A percentile compares a stretch with the other conserved stretches of the same genome.
Evolutionary conservation across 148 eudicot species (phyloP).

Genomic region (Chenopodium album): DNA sequence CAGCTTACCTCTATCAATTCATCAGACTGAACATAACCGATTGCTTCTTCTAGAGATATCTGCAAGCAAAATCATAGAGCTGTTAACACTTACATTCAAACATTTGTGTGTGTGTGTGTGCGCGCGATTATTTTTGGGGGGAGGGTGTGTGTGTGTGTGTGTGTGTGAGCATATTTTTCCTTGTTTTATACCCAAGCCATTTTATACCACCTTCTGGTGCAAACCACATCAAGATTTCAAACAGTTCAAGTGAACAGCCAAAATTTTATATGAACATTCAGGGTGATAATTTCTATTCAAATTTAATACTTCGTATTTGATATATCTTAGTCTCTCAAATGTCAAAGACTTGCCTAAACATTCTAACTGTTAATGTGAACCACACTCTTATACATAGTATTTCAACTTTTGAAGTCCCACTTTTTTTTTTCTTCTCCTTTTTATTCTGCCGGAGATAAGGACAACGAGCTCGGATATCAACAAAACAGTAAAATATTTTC

Average conservation of each 20-base stretch:
- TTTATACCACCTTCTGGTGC: background rate
- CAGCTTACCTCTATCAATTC: slow-evolving; percentile 88
- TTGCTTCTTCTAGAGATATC: slow-evolving; percentile 96
- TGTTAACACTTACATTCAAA: background rate
- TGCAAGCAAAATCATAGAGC: slow-evolving; percentile 31
- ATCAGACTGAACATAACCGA: slow-evolving; percentile 94
- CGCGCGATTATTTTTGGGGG: too few species aligned
- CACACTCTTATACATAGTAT: too few species aligned
- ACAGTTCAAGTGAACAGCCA: background rate
- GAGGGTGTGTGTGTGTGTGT: too few species aligned
- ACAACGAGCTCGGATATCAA: too few species aligned
- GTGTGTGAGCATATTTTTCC: too few species aligned
- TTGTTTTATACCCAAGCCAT: background rate
- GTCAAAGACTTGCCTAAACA: background rate
- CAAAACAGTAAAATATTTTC: too few species aligned
- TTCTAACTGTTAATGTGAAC: background rate
- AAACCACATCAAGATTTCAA: background rate
- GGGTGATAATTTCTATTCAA: background rate
- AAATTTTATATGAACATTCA: background rate
- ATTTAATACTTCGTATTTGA: background rate
- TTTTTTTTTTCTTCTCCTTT: background rate
- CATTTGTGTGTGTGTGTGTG: too few species aligned
- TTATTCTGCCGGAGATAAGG: too few species aligned
- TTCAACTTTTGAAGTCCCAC: background rate
- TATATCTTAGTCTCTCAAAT: background rate